Evolutionary conservation across 106 monocot genomes (phyloP).

Genomic region (Narthecium ossifragum): DNA sequence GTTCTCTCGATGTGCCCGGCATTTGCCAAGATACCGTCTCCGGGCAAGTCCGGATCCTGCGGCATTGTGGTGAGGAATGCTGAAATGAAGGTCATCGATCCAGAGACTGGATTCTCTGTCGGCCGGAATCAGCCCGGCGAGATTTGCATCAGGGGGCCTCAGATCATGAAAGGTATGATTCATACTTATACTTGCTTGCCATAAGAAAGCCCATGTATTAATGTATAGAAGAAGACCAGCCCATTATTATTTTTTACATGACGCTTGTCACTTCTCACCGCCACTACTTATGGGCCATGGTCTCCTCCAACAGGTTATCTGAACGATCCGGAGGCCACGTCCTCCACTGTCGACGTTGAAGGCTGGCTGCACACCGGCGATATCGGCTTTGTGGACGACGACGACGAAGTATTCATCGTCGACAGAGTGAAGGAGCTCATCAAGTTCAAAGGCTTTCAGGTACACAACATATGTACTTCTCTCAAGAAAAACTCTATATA

Average conservation of each 20-base stretch:
- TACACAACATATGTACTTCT: conserved; percentile 6
- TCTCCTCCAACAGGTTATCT: conserved; percentile 69
- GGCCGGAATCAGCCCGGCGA: conserved; percentile 50
- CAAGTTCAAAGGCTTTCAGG: conserved; percentile 99
- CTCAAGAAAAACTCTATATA: too few relatives aligned
- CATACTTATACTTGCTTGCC: background rate
- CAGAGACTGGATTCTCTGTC: conserved; percentile 53
- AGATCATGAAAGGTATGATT: conserved; percentile 38
- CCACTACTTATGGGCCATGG: too few relatives aligned
- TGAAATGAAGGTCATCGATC: conserved; percentile 59
- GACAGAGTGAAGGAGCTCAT: conserved; percentile 97
- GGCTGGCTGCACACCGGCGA: conserved; percentile 98
- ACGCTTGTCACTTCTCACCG: too few relatives aligned
- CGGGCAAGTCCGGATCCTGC: conserved; percentile 53
- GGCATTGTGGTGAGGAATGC: conserved; percentile 69
- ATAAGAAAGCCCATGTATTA: too few relatives aligned
- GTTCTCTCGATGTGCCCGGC: conserved; percentile 70
- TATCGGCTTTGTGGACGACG: conserved; percentile 87
- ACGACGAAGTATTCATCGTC: conserved; percentile 94
- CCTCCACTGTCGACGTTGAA: conserved; percentile 72
- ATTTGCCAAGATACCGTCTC: conserved; percentile 42
- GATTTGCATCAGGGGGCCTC: conserved; percentile 65
- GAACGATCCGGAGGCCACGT: conserved; percentile 76
- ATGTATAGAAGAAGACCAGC: too few relatives aligned
- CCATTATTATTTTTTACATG: too few relatives aligned